Evolutionary conservation across 1,284 basidiomycete species (phyloP).

Genomic region (Pseudozyma hubeiensis): DNA sequence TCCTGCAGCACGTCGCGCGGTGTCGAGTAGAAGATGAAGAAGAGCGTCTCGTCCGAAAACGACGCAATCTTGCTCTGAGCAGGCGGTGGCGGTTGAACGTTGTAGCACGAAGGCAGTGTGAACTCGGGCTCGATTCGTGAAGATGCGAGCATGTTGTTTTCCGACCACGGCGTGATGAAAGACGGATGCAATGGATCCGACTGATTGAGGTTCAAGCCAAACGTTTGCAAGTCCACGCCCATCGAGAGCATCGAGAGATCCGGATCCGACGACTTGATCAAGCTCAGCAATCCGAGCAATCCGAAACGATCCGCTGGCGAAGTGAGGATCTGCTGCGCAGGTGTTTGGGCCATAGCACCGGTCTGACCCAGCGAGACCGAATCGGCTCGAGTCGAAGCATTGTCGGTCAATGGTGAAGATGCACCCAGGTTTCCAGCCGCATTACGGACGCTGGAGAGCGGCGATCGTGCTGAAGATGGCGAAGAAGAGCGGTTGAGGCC

Average conservation of each 20-base stretch:
- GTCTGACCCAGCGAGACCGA: slow-evolving; percentile 20
- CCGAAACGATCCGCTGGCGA: slow-evolving; percentile 97
- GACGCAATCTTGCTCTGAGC: slow-evolving; percentile 86
- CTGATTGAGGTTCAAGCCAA: slow-evolving; percentile 89
- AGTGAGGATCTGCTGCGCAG: slow-evolving; percentile 92
- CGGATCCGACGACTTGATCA: slow-evolving; percentile 90
- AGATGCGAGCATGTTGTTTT: slow-evolving; percentile 82
- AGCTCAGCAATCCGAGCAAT: slow-evolving; percentile 84
- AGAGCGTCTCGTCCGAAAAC: slow-evolving; percentile 96
- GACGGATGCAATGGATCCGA: slow-evolving; percentile 87
- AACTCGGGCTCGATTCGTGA: slow-evolving; percentile 86
- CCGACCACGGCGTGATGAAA: slow-evolving; percentile 97
- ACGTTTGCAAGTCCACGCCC: slow-evolving; percentile 90
- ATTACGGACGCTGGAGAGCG: slow-evolving; percentile 42
- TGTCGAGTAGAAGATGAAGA: slow-evolving; percentile 98
- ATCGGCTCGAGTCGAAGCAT: slow-evolving; percentile 33
- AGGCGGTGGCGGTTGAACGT: slow-evolving; percentile 88
- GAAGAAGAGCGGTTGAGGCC: slow-evolving; percentile 44
- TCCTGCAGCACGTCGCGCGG: slow-evolving; percentile 94
- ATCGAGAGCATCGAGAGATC: slow-evolving; percentile 87
- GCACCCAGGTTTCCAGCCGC: slow-evolving; percentile 33
- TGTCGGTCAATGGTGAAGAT: slow-evolving; percentile 45
- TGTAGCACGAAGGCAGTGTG: slow-evolving; percentile 91
- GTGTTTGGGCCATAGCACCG: slow-evolving; percentile 71
- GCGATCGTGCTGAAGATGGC: slow-evolving; percentile 46